These are phyloP conservation scores for Xylaria castorea DNA, from an alignment of 495 filamentous ascomycete genomes.

Conservation along the genomic window DNA sequence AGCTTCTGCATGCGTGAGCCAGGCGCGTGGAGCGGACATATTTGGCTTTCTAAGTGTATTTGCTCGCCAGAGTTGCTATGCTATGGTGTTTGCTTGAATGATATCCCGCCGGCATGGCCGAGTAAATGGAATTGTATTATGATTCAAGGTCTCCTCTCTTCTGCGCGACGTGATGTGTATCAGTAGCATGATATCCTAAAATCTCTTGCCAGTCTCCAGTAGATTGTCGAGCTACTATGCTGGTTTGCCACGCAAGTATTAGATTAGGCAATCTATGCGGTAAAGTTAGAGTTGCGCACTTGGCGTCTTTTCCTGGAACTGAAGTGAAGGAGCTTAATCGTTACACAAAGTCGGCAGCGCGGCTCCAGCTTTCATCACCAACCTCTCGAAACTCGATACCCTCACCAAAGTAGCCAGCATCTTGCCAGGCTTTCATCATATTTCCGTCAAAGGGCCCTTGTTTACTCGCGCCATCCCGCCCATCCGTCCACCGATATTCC, in stretches of 20 bases:
- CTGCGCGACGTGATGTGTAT: background rate
- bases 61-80: slow-evolving; percentile 24
- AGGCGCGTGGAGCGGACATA: background rate
- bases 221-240: background rate
- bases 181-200: background rate
- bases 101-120: slow-evolving; percentile 47
- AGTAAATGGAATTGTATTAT: slow-evolving; percentile 33
- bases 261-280: background rate
- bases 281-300: background rate
- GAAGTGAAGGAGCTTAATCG: background rate
- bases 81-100: slow-evolving; percentile 36
- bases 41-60: slow-evolving; percentile 30
- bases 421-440: slow-evolving; percentile 87
- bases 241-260: background rate
- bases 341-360: slow-evolving; percentile 63
- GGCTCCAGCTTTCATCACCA: slow-evolving; percentile 69
- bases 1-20: slow-evolving; percentile 14
- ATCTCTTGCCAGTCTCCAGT: background rate
- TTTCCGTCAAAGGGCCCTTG: slow-evolving; percentile 86
- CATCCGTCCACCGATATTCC: slow-evolving; percentile 93
- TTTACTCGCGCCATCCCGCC: slow-evolving; percentile 75
- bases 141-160: slow-evolving; percentile 4
- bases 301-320: background rate
- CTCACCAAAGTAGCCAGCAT: slow-evolving; percentile 92
- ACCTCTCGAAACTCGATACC: slow-evolving; percentile 84